These are phyloP conservation scores for Evansstolkia leycettana DNA, from an alignment of 495 filamentous ascomycete genomes.

Conservation along the genomic window DNA sequence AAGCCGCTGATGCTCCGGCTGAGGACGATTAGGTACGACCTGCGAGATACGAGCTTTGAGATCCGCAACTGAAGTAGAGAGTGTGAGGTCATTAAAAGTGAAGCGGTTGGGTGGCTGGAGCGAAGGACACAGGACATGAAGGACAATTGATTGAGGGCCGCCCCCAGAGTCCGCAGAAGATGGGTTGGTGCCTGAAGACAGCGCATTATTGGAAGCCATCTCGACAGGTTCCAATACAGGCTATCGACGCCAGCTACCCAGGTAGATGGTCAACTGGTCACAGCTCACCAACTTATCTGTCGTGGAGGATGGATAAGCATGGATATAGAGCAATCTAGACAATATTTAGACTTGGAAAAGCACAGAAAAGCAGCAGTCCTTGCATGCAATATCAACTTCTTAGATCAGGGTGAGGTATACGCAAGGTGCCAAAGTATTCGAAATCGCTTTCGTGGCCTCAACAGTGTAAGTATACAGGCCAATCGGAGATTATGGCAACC, in stretches of 20 bases:
- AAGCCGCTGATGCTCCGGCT: conserved; percentile 43
- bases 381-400: too few relatives aligned
- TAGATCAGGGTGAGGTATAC: too few relatives aligned
- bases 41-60: conserved; percentile 49
- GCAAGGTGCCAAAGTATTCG: too few relatives aligned
- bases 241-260: not conserved
- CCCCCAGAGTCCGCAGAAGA: conserved; percentile 1
- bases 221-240: conserved; percentile 1
- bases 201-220: not conserved
- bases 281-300: not conserved
- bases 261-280: not conserved
- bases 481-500: too few relatives aligned
- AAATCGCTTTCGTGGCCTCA: too few relatives aligned
- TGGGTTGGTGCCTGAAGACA: not conserved
- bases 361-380: too few relatives aligned
- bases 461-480: too few relatives aligned
- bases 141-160: conserved; percentile 26
- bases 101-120: conserved; percentile 40
- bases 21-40: conserved; percentile 38
- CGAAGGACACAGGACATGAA: conserved; percentile 56
- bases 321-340: too few relatives aligned
- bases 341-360: too few relatives aligned
- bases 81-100: conserved; percentile 38
- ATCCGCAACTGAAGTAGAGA: conserved; percentile 43
- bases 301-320: too few relatives aligned